A percentile compares a stretch with the other conserved stretches of the same genome.
Conservation (phyloP, 371 early-diverging fungal species). For the Actinomortierella ambigua region DNA sequence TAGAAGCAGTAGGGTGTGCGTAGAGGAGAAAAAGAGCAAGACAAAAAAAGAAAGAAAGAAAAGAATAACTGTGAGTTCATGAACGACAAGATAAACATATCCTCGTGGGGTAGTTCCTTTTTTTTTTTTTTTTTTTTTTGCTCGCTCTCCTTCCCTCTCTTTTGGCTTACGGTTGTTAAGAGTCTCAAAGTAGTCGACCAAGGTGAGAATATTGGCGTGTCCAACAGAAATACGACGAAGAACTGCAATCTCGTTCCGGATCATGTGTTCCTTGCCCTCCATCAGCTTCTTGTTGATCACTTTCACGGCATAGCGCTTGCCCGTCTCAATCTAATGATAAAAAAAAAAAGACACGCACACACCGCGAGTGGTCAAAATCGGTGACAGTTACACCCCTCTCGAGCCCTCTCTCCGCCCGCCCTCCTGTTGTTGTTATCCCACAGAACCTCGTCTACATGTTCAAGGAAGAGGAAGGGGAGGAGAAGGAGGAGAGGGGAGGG, state of each 20-base stretch:
- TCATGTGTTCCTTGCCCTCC: constrained; percentile 89
- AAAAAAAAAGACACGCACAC: background rate
- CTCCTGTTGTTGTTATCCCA: too few species aligned
- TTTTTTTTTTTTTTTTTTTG: background rate
- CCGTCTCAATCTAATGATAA: constrained; percentile 72
- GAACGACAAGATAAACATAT: background rate
- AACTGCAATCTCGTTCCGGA: constrained; percentile 88
- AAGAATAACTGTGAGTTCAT: too few species aligned
- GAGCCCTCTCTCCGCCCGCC: too few species aligned
- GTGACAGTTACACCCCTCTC: background rate
- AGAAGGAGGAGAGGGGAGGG: background rate
- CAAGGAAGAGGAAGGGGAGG: background rate
- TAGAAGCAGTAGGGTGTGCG: constrained; percentile 12
- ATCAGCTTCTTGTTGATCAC: constrained; percentile 90
- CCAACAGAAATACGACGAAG: constrained; percentile 84
- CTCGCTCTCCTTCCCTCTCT: too few species aligned
- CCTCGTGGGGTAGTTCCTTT: background rate
- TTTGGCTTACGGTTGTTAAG: constrained; percentile 74
- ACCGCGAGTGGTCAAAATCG: background rate
- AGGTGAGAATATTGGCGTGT: constrained; percentile 84
- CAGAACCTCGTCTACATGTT: background rate
- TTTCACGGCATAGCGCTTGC: constrained; percentile 88
- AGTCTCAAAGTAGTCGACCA: constrained; percentile 93
- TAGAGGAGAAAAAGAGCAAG: constrained; percentile 7
- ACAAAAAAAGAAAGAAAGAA: background rate